These are phyloP conservation scores for Arthrobotrys musiformis DNA, from an alignment of 2,329 filamentous ascomycete species.

Conservation along the genomic window DNA sequence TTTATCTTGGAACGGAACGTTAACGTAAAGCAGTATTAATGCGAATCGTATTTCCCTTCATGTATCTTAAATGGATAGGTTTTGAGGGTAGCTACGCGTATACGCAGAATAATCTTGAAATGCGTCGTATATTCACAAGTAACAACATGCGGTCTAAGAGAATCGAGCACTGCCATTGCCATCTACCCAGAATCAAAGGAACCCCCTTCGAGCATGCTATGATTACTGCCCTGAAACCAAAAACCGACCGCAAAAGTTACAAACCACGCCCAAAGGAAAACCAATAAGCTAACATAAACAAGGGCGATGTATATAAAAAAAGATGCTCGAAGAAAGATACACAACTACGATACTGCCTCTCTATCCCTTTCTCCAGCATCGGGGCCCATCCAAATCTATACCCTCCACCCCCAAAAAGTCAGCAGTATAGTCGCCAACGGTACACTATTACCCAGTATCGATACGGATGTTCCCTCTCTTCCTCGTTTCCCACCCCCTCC, in stretches of 20 bases:
- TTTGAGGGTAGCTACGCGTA: too few species aligned
- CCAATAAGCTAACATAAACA: constrained; percentile 8
- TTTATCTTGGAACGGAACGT: neutral
- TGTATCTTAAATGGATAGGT: too few species aligned
- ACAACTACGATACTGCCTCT: neutral
- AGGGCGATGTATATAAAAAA: constrained; percentile 8
- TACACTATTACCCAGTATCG: constrained; percentile 44
- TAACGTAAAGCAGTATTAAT: constrained; percentile 2
- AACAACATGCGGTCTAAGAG: neutral
- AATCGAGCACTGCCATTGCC: neutral
- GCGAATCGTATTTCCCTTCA: neutral
- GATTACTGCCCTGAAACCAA: constrained; percentile 4
- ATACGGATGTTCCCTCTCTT: constrained; percentile 53
- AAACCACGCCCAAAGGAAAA: constrained; percentile 24
- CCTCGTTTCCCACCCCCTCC: neutral
- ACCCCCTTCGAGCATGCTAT: constrained; percentile 12
- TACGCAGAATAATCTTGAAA: neutral
- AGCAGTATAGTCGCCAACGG: constrained; percentile 19
- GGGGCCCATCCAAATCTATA: constrained; percentile 19
- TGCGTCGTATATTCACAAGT: neutral
- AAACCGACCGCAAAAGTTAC: neutral
- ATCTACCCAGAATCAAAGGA: neutral
- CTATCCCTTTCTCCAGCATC: neutral
- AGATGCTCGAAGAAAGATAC: constrained; percentile 11
- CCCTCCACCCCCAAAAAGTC: neutral